Percentiles rank a stretch among this genome's conserved stretches.
phyloP scores from a whole-genome alignment of 495 filamentous ascomycete species.

The Podospora pseudocomata region DNA sequence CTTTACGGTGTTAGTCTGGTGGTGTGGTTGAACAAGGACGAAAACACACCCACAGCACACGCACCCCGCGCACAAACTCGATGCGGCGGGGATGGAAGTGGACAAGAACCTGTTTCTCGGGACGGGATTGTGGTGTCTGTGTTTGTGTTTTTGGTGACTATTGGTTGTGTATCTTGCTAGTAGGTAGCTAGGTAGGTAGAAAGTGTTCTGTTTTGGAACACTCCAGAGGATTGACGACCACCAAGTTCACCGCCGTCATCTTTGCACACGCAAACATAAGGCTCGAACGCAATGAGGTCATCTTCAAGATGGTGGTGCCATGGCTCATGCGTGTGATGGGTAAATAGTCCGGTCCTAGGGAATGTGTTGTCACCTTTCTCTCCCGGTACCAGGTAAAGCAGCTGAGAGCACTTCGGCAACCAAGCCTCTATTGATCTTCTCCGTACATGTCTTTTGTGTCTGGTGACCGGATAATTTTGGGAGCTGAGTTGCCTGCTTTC shows the following conservation, averaged over 20 bases:
- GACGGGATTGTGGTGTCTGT: background rate
- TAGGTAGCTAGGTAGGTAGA: too few species aligned
- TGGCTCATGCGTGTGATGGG: background rate
- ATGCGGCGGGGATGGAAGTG: background rate
- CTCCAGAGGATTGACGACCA: background rate
- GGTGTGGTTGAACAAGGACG: background rate
- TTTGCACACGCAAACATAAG: background rate
- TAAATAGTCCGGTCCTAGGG: background rate
- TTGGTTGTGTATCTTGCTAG: background rate
- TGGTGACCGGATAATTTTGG: background rate
- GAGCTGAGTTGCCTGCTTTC: background rate
- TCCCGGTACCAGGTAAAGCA: background rate
- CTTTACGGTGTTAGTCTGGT: background rate
- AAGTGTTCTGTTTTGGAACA: background rate
- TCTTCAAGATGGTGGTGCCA: background rate
- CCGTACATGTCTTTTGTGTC: background rate
- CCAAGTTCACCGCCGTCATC: background rate
- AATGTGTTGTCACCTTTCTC: background rate
- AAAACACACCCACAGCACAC: background rate
- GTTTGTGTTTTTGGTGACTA: background rate
- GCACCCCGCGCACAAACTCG: background rate
- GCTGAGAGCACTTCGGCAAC: background rate
- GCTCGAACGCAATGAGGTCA: background rate
- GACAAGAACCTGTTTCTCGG: background rate
- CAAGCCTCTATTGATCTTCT: background rate